These are phyloP conservation scores for Chimonanthus salicifolius DNA, from an alignment of 164 flowering plant genomes.

Conservation along the genomic window DNA sequence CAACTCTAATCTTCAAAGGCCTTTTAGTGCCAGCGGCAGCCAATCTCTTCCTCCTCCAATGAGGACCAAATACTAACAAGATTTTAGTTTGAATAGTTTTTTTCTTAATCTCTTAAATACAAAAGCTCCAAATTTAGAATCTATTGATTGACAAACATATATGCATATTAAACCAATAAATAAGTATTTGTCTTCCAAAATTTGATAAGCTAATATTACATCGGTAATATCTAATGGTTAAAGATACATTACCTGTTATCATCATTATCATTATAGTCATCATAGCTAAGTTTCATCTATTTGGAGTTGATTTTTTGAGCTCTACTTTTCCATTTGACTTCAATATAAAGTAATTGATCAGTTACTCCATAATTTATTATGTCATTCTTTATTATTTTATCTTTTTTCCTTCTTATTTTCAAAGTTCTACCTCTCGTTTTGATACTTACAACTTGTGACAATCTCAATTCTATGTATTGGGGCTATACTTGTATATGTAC, in stretches of 20 bases:
- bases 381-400: too few species aligned
- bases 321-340: too few species aligned
- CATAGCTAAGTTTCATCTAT: neutral
- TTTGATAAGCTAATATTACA: neutral
- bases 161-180: neutral
- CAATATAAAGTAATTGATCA: neutral
- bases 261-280: neutral
- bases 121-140: too few species aligned
- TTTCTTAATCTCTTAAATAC: too few species aligned
- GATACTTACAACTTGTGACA: too few species aligned
- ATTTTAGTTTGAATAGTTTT: too few species aligned
- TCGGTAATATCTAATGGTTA: neutral
- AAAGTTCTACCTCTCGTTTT: too few species aligned
- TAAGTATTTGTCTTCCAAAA: too few species aligned
- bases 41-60: neutral
- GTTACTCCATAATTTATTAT: neutral
- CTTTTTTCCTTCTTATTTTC: too few species aligned
- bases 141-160: neutral
- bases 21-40: neutral
- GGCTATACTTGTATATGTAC: neutral
- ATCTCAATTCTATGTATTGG: too few species aligned
- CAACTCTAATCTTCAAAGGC: too few species aligned
- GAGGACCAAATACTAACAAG: neutral
- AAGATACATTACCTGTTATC: neutral
- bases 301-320: neutral